Conservation (phyloP, 805 yeast species). For the Schwanniomyces sp. region DNA sequence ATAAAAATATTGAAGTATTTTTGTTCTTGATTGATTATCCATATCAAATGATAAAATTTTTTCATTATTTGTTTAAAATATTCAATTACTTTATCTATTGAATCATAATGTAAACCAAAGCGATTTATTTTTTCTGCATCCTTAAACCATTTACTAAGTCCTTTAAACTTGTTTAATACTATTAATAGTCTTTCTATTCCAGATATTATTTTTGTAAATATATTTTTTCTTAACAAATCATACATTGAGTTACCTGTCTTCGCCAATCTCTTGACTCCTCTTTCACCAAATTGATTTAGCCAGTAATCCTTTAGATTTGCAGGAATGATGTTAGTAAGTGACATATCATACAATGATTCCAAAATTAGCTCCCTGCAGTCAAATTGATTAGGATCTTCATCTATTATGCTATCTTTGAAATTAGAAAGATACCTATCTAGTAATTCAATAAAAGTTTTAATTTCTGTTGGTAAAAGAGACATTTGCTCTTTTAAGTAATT, state of each 20-base stretch:
- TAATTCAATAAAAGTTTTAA: constrained; percentile 21
- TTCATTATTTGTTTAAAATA: constrained; percentile 26
- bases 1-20: constrained; percentile 44
- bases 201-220: constrained; percentile 53
- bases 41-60: constrained; percentile 34
- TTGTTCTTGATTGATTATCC: constrained; percentile 48
- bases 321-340: constrained; percentile 56
- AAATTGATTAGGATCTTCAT: constrained; percentile 22
- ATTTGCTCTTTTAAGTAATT: constrained; percentile 24
- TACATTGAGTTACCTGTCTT: constrained; percentile 50
- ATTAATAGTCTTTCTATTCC: constrained; percentile 56
- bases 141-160: constrained; percentile 38
- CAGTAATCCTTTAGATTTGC: constrained; percentile 56
- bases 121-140: constrained; percentile 11
- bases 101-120: constrained; percentile 8
- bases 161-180: constrained; percentile 40
- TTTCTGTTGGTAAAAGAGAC: constrained; percentile 15
- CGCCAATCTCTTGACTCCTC: constrained; percentile 59
- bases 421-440: constrained; percentile 35
- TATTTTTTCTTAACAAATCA: constrained; percentile 47
- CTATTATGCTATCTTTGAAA: constrained; percentile 24
- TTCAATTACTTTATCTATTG: constrained; percentile 4
- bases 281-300: constrained; percentile 64
- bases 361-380: constrained; percentile 17
- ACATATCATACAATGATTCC: constrained; percentile 39